A percentile compares a stretch with the other conserved stretches of the same genome.
Conservation (phyloP, 2,329 filamentous ascomycete genomes). For the Tolypocladium guangdongense region DNA sequence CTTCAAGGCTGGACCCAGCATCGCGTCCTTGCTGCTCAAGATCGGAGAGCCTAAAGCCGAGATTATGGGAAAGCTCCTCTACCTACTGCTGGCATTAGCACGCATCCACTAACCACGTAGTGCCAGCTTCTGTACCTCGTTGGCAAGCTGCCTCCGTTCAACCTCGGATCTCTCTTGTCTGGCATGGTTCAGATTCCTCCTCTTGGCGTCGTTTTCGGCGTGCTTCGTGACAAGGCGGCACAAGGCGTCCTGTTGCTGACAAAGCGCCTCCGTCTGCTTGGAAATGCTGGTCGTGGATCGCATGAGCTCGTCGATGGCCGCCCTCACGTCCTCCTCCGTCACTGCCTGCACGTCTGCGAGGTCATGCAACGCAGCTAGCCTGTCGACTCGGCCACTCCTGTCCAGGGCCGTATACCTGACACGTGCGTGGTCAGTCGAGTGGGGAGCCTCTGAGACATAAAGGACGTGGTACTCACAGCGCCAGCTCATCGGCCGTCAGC, state of each 20-base stretch:
- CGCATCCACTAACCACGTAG: not conserved
- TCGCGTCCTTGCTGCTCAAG: conserved; percentile 39
- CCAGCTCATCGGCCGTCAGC: conserved; percentile 41
- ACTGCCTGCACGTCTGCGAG: conserved; percentile 38
- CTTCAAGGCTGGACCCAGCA: conserved; percentile 32
- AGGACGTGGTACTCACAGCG: conserved; percentile 28
- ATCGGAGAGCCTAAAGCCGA: conserved; percentile 36
- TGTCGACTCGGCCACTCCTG: conserved; percentile 35
- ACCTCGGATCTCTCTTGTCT: conserved; percentile 20
- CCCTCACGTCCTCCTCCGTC: conserved; percentile 46
- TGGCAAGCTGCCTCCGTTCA: conserved; percentile 28
- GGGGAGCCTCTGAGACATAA: conserved; percentile 3
- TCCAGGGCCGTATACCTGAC: conserved; percentile 39
- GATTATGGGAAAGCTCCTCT: conserved; percentile 33
- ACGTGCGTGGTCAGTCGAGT: conserved; percentile 4
- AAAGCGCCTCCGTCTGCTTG: conserved; percentile 50
- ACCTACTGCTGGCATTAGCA: conserved; percentile 21
- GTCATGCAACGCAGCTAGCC: conserved; percentile 32
- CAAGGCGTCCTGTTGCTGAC: conserved; percentile 51
- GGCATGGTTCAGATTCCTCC: conserved; percentile 17
- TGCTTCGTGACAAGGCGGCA: conserved; percentile 34
- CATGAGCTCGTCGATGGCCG: conserved; percentile 53
- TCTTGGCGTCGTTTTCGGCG: conserved; percentile 15
- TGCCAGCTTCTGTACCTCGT: conserved; percentile 23
- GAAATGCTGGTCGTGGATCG: conserved; percentile 53